These are phyloP conservation scores for Eleusine indica DNA, from an alignment of 176 grass and related monocot species.

Conservation along the genomic window DNA sequence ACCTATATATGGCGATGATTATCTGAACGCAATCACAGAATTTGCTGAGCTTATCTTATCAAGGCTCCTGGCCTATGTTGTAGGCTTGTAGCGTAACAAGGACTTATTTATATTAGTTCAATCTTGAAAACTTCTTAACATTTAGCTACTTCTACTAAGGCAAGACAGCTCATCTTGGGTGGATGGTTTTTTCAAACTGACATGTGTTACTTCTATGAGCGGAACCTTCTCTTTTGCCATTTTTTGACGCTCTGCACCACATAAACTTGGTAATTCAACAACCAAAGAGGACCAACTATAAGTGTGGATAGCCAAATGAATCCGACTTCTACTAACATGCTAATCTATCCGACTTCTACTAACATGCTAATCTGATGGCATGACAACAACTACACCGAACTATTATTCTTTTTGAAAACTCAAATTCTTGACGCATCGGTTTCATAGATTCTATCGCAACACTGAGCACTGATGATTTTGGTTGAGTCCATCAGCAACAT, in stretches of 20 bases:
- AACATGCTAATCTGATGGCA: background rate
- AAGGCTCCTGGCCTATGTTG: background rate
- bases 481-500: background rate
- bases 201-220: background rate
- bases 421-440: background rate
- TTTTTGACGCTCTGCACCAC: background rate
- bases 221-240: background rate
- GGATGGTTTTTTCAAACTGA: background rate
- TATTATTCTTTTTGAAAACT: no score
- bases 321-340: background rate
- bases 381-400: background rate
- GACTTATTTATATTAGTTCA: background rate
- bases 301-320: background rate
- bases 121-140: background rate
- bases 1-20: background rate
- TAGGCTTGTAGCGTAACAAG: no score
- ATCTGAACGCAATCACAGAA: background rate
- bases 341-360: background rate
- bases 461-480: background rate
- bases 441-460: background rate
- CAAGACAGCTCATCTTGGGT: background rate
- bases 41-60: constrained; percentile 54
- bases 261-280: constrained; percentile 9
- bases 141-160: background rate
- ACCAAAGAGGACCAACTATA: background rate